These are phyloP conservation scores for Stachybotrys echinatus DNA, from an alignment of 2,329 filamentous ascomycete genomes.

Conservation along the genomic window DNA sequence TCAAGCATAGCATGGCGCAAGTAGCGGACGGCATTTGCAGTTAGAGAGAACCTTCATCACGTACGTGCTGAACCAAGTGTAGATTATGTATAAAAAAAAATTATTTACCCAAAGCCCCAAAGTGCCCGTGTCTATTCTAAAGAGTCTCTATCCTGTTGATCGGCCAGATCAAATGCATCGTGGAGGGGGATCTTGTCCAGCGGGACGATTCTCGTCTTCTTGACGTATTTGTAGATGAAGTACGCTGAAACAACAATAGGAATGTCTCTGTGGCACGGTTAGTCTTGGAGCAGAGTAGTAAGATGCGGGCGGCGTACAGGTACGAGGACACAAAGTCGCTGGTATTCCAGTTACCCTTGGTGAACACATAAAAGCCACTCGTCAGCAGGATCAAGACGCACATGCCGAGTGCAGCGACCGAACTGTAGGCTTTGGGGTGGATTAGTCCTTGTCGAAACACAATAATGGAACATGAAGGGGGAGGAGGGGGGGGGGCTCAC, in stretches of 20 bases:
- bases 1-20: background rate
- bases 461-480: background rate
- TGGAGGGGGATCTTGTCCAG: constrained; percentile 45
- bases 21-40: background rate
- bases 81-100: too few relatives aligned
- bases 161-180: constrained; percentile 43
- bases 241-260: constrained; percentile 51
- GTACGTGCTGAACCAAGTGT: too few relatives aligned
- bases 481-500: constrained; percentile 22
- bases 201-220: constrained; percentile 49
- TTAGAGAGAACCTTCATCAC: background rate
- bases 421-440: constrained; percentile 45
- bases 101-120: too few relatives aligned
- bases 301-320: constrained; percentile 35
- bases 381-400: constrained; percentile 62
- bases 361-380: constrained; percentile 59
- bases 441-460: constrained; percentile 5
- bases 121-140: background rate
- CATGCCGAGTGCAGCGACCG: constrained; percentile 52
- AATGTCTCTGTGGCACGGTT: constrained; percentile 40
- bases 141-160: constrained; percentile 12
- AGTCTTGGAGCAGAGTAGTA: constrained; percentile 6
- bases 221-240: constrained; percentile 57
- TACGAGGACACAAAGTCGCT: constrained; percentile 55
- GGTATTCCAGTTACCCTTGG: constrained; percentile 48